Evolutionary conservation across 169 alveolate genomes (phyloP), one percentile per base, ranked within the genome.

Genomic region (Plasmodium reichenowi): DNA sequence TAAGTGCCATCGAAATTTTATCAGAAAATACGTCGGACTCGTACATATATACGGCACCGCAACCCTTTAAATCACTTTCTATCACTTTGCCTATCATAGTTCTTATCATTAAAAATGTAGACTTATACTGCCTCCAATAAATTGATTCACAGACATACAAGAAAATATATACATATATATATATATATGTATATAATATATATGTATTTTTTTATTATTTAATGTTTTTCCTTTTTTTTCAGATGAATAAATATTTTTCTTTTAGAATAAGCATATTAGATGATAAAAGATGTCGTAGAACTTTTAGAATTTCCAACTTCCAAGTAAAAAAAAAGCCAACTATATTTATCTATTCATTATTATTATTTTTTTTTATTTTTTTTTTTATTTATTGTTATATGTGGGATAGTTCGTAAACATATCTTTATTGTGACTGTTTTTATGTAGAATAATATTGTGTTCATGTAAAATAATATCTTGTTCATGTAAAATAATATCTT

Each of bases 261-360:
- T 98, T 98, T 73, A 99, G 98, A 93, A 99, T 98, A 48, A 96
- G 97, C 93, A 98, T 98, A 38, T 92, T 98, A 87, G 99, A 98
- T 91, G 99, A 98, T 92, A 98, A 97, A 95, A 97, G 96, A 74
- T 98, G 97, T 24, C 97, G 99, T 50, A 94, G 99, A 75, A 95
- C 99, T 60, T 98, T 98, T 94, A 93, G 99, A 88, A 99, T 99
- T 13, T 97, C 99, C 17, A 98, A 98, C 94, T 98, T 97, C 71
- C 98, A 98, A 95, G 95, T 95, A 63, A 26, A 71, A 38, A 9
- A 20, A 38, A 24, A 17, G 12, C 5, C 3, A 58, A 13, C n/a
- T 2, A 32, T 43, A n/a, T 17, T 24, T 38, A 38, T 38, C 47
- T 38, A 38, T 38, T 38, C 5, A 5, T 38, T 38, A 38, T 38